A percentile compares a stretch with the other conserved stretches of the same genome.
phyloP scores from a whole-genome alignment of 495 filamentous ascomycete genomes.

The Annulohypoxylon bovei region DNA sequence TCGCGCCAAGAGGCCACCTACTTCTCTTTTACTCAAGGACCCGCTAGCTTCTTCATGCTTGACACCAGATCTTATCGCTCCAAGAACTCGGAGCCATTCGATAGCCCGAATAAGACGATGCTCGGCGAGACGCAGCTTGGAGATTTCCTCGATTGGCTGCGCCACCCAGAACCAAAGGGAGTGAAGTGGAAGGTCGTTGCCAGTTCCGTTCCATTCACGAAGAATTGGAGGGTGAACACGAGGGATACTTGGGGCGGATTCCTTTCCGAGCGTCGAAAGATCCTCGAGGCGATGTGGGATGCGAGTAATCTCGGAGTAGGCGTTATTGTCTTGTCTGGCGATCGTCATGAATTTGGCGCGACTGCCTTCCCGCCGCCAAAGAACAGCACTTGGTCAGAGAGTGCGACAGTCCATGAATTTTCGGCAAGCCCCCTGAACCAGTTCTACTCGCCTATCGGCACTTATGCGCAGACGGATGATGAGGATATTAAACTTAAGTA shows the following conservation, averaged over 20 bases:
- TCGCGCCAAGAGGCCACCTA: slow-evolving; percentile 71
- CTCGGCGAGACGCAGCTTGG: slow-evolving; percentile 81
- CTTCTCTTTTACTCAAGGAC: slow-evolving; percentile 86
- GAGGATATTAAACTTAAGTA: slow-evolving; percentile 84
- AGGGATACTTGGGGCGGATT: slow-evolving; percentile 95
- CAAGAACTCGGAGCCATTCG: slow-evolving; percentile 60
- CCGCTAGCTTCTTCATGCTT: slow-evolving; percentile 92
- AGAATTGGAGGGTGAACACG: slow-evolving; percentile 89
- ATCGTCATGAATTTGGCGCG: slow-evolving; percentile 94
- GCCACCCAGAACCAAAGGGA: slow-evolving; percentile 70
- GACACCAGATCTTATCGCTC: slow-evolving; percentile 91
- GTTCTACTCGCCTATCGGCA: slow-evolving; percentile 89
- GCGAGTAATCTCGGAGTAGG: slow-evolving; percentile 75
- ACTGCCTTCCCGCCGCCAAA: slow-evolving; percentile 83
- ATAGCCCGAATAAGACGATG: slow-evolving; percentile 77
- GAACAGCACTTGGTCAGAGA: slow-evolving; percentile 63
- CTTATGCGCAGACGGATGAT: slow-evolving; percentile 79
- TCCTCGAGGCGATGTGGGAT: slow-evolving; percentile 93
- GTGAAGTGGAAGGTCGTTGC: slow-evolving; percentile 94
- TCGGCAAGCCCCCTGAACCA: slow-evolving; percentile 88
- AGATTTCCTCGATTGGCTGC: slow-evolving; percentile 82
- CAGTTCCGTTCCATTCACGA: slow-evolving; percentile 91
- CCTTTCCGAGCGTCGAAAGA: slow-evolving; percentile 75
- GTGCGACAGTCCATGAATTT: slow-evolving; percentile 81
- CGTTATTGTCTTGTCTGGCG: slow-evolving; percentile 86